Conservation (phyloP, 2,329 filamentous ascomycete genomes). For the Hypoxylon sp. region DNA sequence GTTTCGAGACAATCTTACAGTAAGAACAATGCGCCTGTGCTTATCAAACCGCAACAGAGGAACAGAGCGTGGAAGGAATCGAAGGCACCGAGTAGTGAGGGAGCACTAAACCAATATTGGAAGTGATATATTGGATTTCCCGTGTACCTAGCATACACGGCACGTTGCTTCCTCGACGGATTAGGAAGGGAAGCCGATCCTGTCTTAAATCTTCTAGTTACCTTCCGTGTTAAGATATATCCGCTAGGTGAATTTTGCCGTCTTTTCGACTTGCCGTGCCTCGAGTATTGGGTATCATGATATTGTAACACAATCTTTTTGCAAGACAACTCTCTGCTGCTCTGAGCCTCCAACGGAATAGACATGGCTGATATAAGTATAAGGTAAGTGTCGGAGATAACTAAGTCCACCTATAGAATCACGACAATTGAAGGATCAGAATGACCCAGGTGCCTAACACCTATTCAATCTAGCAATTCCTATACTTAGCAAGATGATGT, state of each 20-base stretch:
- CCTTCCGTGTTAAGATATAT: slow-evolving; percentile 35
- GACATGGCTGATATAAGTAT: neutral
- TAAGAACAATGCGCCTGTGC: neutral
- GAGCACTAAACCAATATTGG: slow-evolving; percentile 25
- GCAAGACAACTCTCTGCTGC: slow-evolving; percentile 13
- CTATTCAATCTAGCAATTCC: slow-evolving; percentile 20
- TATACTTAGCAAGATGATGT: slow-evolving; percentile 15
- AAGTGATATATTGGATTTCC: slow-evolving; percentile 24
- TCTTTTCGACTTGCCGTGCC: slow-evolving; percentile 6
- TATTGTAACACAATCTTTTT: neutral
- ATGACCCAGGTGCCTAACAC: neutral
- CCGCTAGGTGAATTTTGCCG: slow-evolving; percentile 29
- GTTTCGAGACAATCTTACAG: neutral
- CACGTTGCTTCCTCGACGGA: slow-evolving; percentile 32
- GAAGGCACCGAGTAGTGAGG: slow-evolving; percentile 8
- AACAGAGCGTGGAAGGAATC: slow-evolving; percentile 3
- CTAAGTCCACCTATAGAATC: neutral
- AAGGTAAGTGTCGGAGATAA: slow-evolving; percentile 13
- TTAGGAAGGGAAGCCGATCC: slow-evolving; percentile 35
- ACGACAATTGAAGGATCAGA: slow-evolving; percentile 12
- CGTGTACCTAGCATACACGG: slow-evolving; percentile 27
- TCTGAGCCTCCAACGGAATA: slow-evolving; percentile 1
- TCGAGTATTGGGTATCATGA: slow-evolving; percentile 4
- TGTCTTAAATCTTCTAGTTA: slow-evolving; percentile 22
- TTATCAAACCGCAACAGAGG: slow-evolving; percentile 13